These are phyloP conservation scores for Pachyrhizus erosus DNA, from an alignment of 306 rosid genomes.

Conservation along the genomic window DNA sequence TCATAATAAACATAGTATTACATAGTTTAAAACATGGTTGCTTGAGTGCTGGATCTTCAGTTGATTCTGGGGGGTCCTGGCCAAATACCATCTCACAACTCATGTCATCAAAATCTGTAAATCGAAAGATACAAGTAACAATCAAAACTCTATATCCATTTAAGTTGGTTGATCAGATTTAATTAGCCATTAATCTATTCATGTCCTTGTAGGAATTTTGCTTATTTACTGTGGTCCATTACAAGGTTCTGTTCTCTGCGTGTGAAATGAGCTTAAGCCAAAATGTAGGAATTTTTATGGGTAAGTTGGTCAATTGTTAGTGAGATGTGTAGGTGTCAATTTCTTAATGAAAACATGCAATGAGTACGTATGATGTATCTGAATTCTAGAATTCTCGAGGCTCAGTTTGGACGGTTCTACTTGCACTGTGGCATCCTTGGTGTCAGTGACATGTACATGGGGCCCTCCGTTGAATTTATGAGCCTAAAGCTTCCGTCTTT, in stretches of 20 bases:
- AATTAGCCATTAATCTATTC: constrained; percentile 4
- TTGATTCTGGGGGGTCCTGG: constrained; percentile 73
- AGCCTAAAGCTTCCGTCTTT: constrained; percentile 33
- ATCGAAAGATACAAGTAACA: constrained; percentile 29
- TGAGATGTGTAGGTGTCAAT: constrained; percentile 5
- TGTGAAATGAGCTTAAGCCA: neutral
- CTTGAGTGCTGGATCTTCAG: constrained; percentile 83
- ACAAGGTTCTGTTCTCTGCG: neutral
- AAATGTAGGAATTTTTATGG: no score
- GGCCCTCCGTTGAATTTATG: constrained; percentile 69
- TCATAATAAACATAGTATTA: no score
- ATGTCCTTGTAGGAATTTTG: neutral
- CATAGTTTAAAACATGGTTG: constrained; percentile 92
- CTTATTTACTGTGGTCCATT: constrained; percentile 8
- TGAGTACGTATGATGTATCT: constrained; percentile 29
- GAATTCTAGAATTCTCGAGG: constrained; percentile 47
- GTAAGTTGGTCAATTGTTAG: no score
- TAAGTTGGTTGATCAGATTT: neutral
- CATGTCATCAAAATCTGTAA: constrained; percentile 95
- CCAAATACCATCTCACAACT: constrained; percentile 98
- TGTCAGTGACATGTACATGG: constrained; percentile 56
- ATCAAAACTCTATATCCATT: constrained; percentile 23
- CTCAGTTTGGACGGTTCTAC: constrained; percentile 47
- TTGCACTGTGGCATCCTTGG: constrained; percentile 57
- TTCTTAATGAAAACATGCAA: constrained; percentile 33